Evolutionary conservation across 805 yeast genomes (phyloP), one percentile per base, ranked within the genome.

Genomic region (Clavispora santaluciae): DNA sequence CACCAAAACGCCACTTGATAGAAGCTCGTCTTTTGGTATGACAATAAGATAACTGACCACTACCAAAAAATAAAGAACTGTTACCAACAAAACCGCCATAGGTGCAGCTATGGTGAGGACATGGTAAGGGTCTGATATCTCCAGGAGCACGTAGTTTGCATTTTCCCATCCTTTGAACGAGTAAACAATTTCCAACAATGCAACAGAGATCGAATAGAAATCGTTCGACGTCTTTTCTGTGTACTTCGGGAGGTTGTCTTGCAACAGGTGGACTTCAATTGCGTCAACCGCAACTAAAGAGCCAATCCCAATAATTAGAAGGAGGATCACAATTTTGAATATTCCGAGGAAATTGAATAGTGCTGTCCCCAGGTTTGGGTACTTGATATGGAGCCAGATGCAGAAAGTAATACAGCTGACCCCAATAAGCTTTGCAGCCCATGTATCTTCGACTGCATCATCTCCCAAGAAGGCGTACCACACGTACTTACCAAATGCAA

Each of bases 131-230:
- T 79, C 68, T 13, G 67, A 65, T 33, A 80, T 71, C 49, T 80
- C 86, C 44, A 73, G 72, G 38, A 80, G 59, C 1, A 80, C 86
- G 48, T 78, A 74, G 53, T 81, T 81, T 33, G 81, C 81, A 48
- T 80, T 80, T 48, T 81, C 86, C 85, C 86, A 80, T 5, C 86
- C 86, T 44, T 79, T 75, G 58, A 78, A 80, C 0, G 85, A 78
- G 52, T 79, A 80, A 11, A 81, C 75, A 18, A 81, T 73, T 37
- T 81, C 76, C 26, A 80, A 55, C 24, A 80, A 53, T 0, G 81
- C 84, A 26, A 79, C 79, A 1, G 84, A 70, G 6, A 73, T 54
- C 28, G 75, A 72, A 50, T 78, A 81, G 9, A 64, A 49, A 34
- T 55, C 59, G 2, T 77, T 66, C 40, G 7, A 65, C 59, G 40